phyloP scores from a whole-genome alignment of 2,329 filamentous ascomycete species.

The Magnaporthiopsis rhizophila region DNA sequence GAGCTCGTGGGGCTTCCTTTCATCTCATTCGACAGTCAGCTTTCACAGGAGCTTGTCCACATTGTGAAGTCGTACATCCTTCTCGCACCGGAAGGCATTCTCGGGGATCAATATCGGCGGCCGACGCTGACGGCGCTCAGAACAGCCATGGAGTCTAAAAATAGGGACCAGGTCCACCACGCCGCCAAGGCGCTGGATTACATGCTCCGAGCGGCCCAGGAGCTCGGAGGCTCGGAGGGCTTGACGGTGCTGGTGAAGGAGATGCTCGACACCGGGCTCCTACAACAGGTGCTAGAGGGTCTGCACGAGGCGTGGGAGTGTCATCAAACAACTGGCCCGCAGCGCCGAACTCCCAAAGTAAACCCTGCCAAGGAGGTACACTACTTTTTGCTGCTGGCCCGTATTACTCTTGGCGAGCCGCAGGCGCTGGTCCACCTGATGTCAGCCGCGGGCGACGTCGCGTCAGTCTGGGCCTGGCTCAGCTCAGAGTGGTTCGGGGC shows the following conservation, averaged over 20 bases:
- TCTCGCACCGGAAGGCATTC: conserved; percentile 59
- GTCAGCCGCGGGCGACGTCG: conserved; percentile 31
- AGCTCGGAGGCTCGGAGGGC: conserved; percentile 52
- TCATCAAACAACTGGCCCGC: conserved; percentile 75
- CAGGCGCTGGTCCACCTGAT: conserved; percentile 55
- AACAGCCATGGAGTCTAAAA: conserved; percentile 41
- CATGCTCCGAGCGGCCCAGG: conserved; percentile 54
- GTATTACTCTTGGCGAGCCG: conserved; percentile 68
- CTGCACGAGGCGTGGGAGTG: conserved; percentile 64
- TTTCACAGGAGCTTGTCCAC: conserved; percentile 51
- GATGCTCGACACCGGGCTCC: conserved; percentile 54
- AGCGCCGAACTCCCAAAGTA: conserved; percentile 59
- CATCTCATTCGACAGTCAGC: conserved; percentile 57
- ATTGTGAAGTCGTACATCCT: conserved; percentile 65
- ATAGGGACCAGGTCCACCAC: conserved; percentile 49
- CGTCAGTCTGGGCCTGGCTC: conserved; percentile 52
- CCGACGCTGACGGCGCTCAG: conserved; percentile 41
- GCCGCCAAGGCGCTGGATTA: conserved; percentile 56
- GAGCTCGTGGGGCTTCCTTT: conserved; percentile 57
- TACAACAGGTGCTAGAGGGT: conserved; percentile 55
- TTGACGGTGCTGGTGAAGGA: conserved; percentile 57
- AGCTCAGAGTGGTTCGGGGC: conserved; percentile 59
- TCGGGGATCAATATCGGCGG: conserved; percentile 46
- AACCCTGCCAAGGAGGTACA: conserved; percentile 73
- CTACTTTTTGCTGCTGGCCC: conserved; percentile 75